phyloP scores from a whole-genome alignment of 208 protist species.

The Strigomonas galati region DNA sequence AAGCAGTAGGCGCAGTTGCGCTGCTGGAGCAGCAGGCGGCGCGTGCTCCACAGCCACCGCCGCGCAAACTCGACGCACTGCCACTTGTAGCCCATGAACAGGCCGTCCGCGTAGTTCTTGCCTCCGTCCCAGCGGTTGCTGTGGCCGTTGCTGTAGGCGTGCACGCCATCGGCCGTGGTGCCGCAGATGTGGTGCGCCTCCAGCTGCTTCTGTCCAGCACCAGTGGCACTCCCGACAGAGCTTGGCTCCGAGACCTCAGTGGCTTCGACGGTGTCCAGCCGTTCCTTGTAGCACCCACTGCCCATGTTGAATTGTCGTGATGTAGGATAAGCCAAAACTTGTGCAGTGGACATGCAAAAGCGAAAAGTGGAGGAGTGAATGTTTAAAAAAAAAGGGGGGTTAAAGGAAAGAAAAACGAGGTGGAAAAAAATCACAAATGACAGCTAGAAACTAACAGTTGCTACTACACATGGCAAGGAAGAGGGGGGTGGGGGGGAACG shows the following conservation, averaged over 20 bases:
- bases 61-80: slow-evolving; percentile 87
- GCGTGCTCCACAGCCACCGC: slow-evolving; percentile 63
- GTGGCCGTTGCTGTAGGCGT: slow-evolving; percentile 72
- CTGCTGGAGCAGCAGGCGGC: slow-evolving; percentile 56
- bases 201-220: slow-evolving; percentile 4
- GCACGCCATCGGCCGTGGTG: slow-evolving; percentile 44
- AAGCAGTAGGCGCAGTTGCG: slow-evolving; percentile 49
- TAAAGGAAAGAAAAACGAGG: neutral
- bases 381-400: neutral
- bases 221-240: neutral
- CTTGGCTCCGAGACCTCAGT: neutral
- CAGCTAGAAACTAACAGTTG: neutral
- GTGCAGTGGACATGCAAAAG: neutral
- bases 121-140: slow-evolving; percentile 36
- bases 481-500: too few relatives aligned
- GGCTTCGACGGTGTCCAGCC: neutral
- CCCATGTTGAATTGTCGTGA: too few relatives aligned
- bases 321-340: neutral
- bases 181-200: slow-evolving; percentile 53
- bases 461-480: too few relatives aligned
- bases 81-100: slow-evolving; percentile 85
- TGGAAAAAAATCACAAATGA: neutral
- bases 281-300: neutral
- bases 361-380: neutral
- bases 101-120: slow-evolving; percentile 39